Evolutionary conservation across 2,329 filamentous ascomycete genomes (phyloP).

Genomic region (Sporothrix protearum): DNA sequence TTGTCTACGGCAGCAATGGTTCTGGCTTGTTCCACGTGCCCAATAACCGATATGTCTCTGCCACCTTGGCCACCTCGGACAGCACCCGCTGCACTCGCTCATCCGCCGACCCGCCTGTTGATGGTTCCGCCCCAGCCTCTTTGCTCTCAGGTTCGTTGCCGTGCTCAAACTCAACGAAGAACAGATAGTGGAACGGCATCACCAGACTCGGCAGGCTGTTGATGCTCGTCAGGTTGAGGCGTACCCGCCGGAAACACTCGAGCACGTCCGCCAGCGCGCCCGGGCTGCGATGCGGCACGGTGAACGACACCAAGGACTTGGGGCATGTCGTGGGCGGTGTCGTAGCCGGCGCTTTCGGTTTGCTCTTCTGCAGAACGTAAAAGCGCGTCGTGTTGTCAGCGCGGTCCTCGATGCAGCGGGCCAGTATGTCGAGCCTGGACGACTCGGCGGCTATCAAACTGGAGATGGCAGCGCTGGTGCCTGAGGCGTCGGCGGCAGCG

Average conservation of each 20-base stretch:
- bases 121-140: not conserved
- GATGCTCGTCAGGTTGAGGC: slow-evolving; percentile 84
- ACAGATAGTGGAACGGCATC: slow-evolving; percentile 83
- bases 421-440: slow-evolving; percentile 66
- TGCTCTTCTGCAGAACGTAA: slow-evolving; percentile 54
- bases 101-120: slow-evolving; percentile 42
- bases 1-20: not conserved
- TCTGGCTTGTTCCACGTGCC: slow-evolving; percentile 59
- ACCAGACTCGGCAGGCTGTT: slow-evolving; percentile 76
- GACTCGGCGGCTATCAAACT: slow-evolving; percentile 68
- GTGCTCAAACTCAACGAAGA: slow-evolving; percentile 86
- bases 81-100: slow-evolving; percentile 60
- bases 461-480: slow-evolving; percentile 71
- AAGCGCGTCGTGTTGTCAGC: slow-evolving; percentile 77
- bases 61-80: slow-evolving; percentile 53
- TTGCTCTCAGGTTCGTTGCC: slow-evolving; percentile 37
- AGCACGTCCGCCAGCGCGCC: slow-evolving; percentile 82
- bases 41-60: slow-evolving; percentile 64
- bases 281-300: slow-evolving; percentile 69
- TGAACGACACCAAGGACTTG: slow-evolving; percentile 82
- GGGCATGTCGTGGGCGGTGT: not conserved
- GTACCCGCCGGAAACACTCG: slow-evolving; percentile 68
- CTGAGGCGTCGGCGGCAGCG: slow-evolving; percentile 56
- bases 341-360: not conserved
- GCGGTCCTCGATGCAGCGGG: slow-evolving; percentile 66